Conservation (phyloP, 2,329 filamentous ascomycete species). For the Aotearoamyces nothofagi region DNA sequence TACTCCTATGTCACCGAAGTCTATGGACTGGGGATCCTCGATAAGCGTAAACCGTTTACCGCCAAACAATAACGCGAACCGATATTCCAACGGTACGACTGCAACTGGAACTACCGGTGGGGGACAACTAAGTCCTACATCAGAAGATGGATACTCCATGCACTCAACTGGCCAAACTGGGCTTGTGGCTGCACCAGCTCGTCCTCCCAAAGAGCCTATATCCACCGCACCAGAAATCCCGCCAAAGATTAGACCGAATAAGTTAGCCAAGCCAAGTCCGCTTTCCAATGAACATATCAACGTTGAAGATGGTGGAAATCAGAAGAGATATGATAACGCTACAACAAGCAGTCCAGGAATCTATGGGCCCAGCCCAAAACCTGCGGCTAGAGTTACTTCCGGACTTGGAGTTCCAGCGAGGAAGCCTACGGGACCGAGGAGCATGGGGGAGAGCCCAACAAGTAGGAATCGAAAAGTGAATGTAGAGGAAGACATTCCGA, state of each 20-base stretch:
- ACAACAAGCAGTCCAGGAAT: not conserved
- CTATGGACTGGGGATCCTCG: conserved; percentile 47
- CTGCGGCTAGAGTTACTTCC: conserved; percentile 12
- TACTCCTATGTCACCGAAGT: conserved; percentile 41
- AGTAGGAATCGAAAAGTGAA: conserved; percentile 14
- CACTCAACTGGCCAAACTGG: conserved; percentile 6
- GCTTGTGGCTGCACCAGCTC: conserved; percentile 26
- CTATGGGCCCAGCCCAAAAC: conserved; percentile 9
- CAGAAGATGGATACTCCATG: conserved; percentile 16
- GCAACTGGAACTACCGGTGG: too few relatives aligned
- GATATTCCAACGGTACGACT: conserved; percentile 22
- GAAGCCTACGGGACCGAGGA: conserved; percentile 20
- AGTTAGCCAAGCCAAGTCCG: conserved; percentile 37
- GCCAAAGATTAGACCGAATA: conserved; percentile 30
- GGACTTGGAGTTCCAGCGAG: conserved; percentile 14
- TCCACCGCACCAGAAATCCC: conserved; percentile 27
- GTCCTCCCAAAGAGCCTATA: conserved; percentile 48
- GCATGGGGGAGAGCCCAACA: conserved; percentile 14
- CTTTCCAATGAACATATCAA: not conserved
- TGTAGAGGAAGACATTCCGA: conserved; percentile 14
- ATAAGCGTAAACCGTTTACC: conserved; percentile 36
- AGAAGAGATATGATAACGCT: not conserved
- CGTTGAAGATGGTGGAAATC: not conserved
- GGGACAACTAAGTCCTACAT: conserved; percentile 15
- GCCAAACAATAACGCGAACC: conserved; percentile 37